phyloP scores from a whole-genome alignment of 805 yeast genomes.

The Kazachstania bromeliacearum region DNA sequence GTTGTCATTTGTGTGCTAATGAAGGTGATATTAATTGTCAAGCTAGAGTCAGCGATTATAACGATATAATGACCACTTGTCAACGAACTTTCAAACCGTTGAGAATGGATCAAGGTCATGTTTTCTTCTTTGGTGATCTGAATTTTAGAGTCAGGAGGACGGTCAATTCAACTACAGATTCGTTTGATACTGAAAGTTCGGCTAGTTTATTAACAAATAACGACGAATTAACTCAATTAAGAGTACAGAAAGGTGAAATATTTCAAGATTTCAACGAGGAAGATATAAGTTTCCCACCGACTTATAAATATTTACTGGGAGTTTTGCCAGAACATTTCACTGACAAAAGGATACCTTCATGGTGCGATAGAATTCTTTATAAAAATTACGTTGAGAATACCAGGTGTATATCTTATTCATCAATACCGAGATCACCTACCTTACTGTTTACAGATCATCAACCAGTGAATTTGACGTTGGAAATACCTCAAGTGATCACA shows the following conservation, averaged over 20 bases:
- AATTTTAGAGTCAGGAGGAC: slow-evolving; percentile 53
- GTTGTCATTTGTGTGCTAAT: slow-evolving; percentile 68
- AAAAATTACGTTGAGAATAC: slow-evolving; percentile 33
- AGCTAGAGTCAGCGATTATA: slow-evolving; percentile 48
- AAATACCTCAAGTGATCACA: slow-evolving; percentile 5
- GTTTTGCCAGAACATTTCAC: slow-evolving; percentile 39
- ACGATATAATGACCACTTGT: too few species aligned
- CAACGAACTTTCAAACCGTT: too few species aligned
- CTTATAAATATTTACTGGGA: slow-evolving; percentile 57
- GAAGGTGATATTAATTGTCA: slow-evolving; percentile 48
- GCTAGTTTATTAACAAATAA: slow-evolving; percentile 27
- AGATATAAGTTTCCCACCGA: slow-evolving; percentile 60
- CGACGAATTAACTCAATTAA: slow-evolving; percentile 28
- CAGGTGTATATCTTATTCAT: slow-evolving; percentile 38
- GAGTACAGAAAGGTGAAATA: slow-evolving; percentile 28
- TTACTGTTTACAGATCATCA: slow-evolving; percentile 65
- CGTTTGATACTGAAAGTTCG: too few species aligned
- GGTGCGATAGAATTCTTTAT: slow-evolving; percentile 82
- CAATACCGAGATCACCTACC: slow-evolving; percentile 31
- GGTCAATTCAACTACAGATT: slow-evolving; percentile 11
- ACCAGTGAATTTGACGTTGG: slow-evolving; percentile 54
- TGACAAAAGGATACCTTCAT: slow-evolving; percentile 61
- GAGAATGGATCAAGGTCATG: too few species aligned
- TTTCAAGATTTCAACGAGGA: slow-evolving; percentile 62
- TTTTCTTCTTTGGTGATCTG: slow-evolving; percentile 78